phyloP scores from a whole-genome alignment of 2,329 filamentous ascomycete species.

The Penicillium sp. region DNA sequence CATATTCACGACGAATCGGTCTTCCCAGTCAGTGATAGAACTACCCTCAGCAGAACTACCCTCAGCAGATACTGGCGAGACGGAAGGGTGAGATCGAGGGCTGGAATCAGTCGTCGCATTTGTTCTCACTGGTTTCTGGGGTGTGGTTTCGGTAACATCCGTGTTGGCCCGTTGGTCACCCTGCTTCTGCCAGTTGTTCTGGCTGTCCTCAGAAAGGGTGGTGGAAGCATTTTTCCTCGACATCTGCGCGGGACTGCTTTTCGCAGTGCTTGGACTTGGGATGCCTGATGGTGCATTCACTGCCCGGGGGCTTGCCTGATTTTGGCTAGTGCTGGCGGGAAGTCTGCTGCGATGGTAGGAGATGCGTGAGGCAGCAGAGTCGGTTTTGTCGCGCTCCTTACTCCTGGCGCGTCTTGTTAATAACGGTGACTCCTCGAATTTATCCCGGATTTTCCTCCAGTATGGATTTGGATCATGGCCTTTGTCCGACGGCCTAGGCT shows the following conservation, averaged over 20 bases:
- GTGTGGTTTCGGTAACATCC: slow-evolving; percentile 25
- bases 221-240: slow-evolving; percentile 12
- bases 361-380: slow-evolving; percentile 20
- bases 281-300: slow-evolving; percentile 39
- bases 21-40: slow-evolving; percentile 38
- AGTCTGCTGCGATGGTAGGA: slow-evolving; percentile 21
- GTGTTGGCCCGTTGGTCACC: slow-evolving; percentile 38
- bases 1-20: slow-evolving; percentile 46
- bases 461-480: slow-evolving; percentile 31
- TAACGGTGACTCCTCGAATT: slow-evolving; percentile 25
- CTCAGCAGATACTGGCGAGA: slow-evolving; percentile 33
- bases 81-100: slow-evolving; percentile 27
- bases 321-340: slow-evolving; percentile 4
- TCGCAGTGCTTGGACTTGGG: slow-evolving; percentile 35
- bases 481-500: slow-evolving; percentile 15
- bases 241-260: slow-evolving; percentile 19
- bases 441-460: slow-evolving; percentile 29
- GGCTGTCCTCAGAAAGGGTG: slow-evolving; percentile 5
- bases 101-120: slow-evolving; percentile 26
- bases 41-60: slow-evolving; percentile 30
- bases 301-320: slow-evolving; percentile 19
- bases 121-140: slow-evolving; percentile 18
- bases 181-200: slow-evolving; percentile 34
- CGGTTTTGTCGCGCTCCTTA: slow-evolving; percentile 23
- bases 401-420: slow-evolving; percentile 9